Conservation (phyloP, 345 rosid genomes). For the Murraya koenigii region DNA sequence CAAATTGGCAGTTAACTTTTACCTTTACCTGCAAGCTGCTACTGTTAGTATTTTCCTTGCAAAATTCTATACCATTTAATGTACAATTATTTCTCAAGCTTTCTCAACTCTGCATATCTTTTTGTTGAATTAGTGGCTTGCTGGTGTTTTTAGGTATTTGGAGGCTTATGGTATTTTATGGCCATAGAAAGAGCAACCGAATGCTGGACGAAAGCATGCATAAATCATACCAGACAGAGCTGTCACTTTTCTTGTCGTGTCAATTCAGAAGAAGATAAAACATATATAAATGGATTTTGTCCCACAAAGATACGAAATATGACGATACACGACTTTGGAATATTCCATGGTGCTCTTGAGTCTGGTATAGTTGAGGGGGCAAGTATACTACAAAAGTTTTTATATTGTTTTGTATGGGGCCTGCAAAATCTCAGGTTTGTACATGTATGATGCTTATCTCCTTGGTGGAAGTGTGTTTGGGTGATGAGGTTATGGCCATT, state of each 20-base stretch:
- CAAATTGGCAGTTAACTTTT: too few species aligned
- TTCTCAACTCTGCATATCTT: too few species aligned
- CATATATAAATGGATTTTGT: not conserved
- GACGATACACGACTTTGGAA: not conserved
- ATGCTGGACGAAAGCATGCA: not conserved
- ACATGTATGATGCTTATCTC: too few species aligned
- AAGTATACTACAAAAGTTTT: not conserved
- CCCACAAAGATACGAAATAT: too few species aligned
- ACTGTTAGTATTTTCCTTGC: too few species aligned
- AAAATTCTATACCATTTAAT: too few species aligned
- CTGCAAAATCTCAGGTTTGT: not conserved
- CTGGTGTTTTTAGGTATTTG: not conserved
- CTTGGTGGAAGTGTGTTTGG: too few species aligned
- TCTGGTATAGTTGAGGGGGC: not conserved
- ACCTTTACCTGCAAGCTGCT: too few species aligned
- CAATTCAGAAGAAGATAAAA: too few species aligned
- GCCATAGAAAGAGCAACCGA: not conserved
- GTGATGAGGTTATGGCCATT: too few species aligned
- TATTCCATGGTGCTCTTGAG: not conserved
- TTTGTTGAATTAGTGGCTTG: too few species aligned
- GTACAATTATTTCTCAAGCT: too few species aligned
- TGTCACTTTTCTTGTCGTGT: not conserved
- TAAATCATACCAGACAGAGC: not conserved
- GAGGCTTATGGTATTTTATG: constrained; percentile 2
- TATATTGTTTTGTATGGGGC: not conserved